Base-by-base conservation (phyloP, 148 eudicot species). In the Camellia granthamiana region DNA sequence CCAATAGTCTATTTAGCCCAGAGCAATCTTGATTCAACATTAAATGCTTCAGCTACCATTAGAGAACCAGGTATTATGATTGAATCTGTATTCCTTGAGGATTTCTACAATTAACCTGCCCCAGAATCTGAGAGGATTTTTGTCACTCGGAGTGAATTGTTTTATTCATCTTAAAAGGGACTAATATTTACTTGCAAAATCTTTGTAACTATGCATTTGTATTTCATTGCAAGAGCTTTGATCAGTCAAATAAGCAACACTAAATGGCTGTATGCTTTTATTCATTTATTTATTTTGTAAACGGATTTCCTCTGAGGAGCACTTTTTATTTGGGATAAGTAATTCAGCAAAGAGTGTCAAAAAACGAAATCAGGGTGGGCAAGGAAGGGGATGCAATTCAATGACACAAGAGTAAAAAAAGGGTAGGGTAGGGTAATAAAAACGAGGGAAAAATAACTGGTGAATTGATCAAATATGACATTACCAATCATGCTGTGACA, bases 21-120 rank as follows among this genome's bases (percentile, higher is more conserved):
- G 85, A 82, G 82, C 87, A 91, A 88, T 87, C 87, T 91, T 78
- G 89, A 85, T 82, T 60, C 88, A 65, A 86, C 90, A 83, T 72
- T 92, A 83, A 87, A 79, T 86, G 81, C 87, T 79, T 78, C 93
- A 78, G 82, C 88, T 81, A 71, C 89, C 81, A 80, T 87, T 60
- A 87, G 74, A 51, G 94, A 92, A 60, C 91, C 89, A 91, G 97
- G 98, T 95, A 84, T 81, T 78, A 55, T 47, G 77, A 23, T 75
- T n/a, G 16, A 46, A 42, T 54, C 66, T 21, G 21, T 75, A 46
- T 59, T 68, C 13, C 13, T 56, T 3, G 60, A 68, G 49, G 59
- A 67, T 68, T 75, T 60, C 75, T 14, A 55, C 6, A 68, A 52
- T 4, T 67, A 23, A 52, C 30, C 18, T 81, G 49, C 44, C 78